A percentile compares a stretch with the other conserved stretches of the same genome.
phyloP scores from a whole-genome alignment of 148 eudicot species.

The Beta vulgaris region DNA sequence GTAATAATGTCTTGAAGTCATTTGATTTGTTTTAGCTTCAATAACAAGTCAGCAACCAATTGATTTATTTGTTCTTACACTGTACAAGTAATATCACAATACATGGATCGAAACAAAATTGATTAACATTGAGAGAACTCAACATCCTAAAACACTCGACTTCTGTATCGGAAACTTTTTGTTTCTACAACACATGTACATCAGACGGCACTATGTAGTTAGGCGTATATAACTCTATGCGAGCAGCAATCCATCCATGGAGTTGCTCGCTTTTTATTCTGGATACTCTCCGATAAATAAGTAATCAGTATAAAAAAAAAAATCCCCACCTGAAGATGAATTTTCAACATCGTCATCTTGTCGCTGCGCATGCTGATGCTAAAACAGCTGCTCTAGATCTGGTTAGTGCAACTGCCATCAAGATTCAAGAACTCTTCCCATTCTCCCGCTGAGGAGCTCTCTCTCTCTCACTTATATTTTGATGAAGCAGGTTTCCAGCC shows the following conservation, averaged over 20 bases:
- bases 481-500: neutral
- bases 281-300: neutral
- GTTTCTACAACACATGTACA: conserved; percentile 3
- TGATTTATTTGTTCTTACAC: neutral
- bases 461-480: no score
- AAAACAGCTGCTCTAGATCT: neutral
- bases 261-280: neutral
- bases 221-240: neutral
- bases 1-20: no score
- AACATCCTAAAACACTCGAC: neutral
- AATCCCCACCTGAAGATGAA: neutral
- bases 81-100: neutral
- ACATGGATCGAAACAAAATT: neutral
- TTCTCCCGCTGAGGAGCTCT: neutral
- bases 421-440: neutral
- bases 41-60: neutral
- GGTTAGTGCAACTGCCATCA: neutral
- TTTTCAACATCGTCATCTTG: neutral
- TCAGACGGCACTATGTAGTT: neutral
- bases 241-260: neutral
- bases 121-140: neutral
- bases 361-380: neutral
- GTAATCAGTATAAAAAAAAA: neutral
- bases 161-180: neutral
- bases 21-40: neutral